Base-by-base conservation (phyloP, 352 stramenopile genomes). In the Globisporangium barbulae region DNA sequence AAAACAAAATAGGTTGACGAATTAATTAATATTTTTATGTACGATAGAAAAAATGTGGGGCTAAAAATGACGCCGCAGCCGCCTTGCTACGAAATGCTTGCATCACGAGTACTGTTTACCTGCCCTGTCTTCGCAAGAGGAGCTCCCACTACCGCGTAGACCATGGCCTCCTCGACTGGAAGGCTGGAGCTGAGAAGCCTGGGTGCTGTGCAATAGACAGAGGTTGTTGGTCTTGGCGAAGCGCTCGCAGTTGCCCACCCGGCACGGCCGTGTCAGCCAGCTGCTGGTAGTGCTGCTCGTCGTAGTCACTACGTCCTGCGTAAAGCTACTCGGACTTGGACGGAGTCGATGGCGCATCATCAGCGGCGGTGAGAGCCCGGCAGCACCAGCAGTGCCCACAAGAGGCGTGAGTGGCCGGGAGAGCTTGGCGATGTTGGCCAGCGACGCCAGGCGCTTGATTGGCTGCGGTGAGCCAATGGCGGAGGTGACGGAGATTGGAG, bases 361-460 rank as follows among this genome's bases (percentile, higher is more conserved):
- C 2, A 9, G 49, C 10, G 8, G 21, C 7, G 19, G 25, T 15
- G 13, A 50, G 39, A 30, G 59, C 28, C 53, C 42, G 15, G 37
- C 37, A 53, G 22, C 22, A 9, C 47, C 48, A 37, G 9, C 3
- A 21, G 19, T 22, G 28, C 22, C 45, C 50, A 50, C 21, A 31
- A 49, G 5, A 15, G 61, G 53, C 25, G 61, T 56, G 31, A 55
- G 31, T 15, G 61, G 53, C 3, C 61, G 45, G 12, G 61, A 67
- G 19, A 61, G 35, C 53, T 67, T 61, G 3, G 53, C 61, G 17
- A 67, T 61, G 37, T 61, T 67, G 21, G 61, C 61, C 19, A 67
- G 53, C 13, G 61, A 67, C 44, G 53, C 61, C 13, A 67, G 45
- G 3, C 61, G 61, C 53, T 67, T 67, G 61, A 67, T 67, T 33